phyloP scores from a whole-genome alignment of 805 yeast species.

The Lipomyces oligophaga region DNA sequence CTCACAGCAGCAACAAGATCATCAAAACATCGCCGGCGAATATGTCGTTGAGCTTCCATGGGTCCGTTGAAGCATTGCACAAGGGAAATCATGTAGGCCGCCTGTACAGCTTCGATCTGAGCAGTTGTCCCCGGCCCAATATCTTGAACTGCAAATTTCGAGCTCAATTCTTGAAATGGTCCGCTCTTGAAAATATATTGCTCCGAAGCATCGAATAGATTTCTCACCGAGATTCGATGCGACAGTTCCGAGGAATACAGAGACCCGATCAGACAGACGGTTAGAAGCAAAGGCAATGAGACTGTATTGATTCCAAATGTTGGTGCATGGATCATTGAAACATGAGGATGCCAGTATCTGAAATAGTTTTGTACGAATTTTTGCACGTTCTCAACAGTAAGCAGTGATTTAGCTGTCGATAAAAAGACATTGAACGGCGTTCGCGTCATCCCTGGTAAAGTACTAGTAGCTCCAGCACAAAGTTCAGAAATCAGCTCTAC shows the following conservation, averaged over 20 bases:
- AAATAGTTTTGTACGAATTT: neutral
- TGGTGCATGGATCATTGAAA: conserved; percentile 4
- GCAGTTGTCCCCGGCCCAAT: neutral
- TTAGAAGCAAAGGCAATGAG: conserved; percentile 1
- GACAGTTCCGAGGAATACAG: neutral
- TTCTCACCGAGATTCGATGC: neutral
- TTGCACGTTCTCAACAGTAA: conserved; percentile 2
- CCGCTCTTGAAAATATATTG: conserved; percentile 2
- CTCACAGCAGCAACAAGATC: conserved; percentile 5
- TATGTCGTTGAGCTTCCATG: conserved; percentile 4
- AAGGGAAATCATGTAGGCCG: conserved; percentile 4
- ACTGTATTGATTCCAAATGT: neutral
- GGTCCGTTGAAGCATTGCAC: conserved; percentile 10
- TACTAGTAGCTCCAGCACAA: neutral
- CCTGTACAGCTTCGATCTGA: conserved; percentile 4
- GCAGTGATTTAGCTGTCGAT: conserved; percentile 1
- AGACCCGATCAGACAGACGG: conserved; percentile 4
- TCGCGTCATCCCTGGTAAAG: neutral
- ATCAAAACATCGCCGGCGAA: conserved; percentile 4
- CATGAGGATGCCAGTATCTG: conserved; percentile 8
- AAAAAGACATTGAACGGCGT: neutral
- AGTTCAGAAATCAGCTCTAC: conserved; percentile 1
- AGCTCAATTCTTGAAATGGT: neutral
- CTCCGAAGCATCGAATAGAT: conserved; percentile 6
- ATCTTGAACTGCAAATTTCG: neutral